phyloP scores from a whole-genome alignment of 2,329 filamentous ascomycete genomes.

The Albophoma yamanashiensis region DNA sequence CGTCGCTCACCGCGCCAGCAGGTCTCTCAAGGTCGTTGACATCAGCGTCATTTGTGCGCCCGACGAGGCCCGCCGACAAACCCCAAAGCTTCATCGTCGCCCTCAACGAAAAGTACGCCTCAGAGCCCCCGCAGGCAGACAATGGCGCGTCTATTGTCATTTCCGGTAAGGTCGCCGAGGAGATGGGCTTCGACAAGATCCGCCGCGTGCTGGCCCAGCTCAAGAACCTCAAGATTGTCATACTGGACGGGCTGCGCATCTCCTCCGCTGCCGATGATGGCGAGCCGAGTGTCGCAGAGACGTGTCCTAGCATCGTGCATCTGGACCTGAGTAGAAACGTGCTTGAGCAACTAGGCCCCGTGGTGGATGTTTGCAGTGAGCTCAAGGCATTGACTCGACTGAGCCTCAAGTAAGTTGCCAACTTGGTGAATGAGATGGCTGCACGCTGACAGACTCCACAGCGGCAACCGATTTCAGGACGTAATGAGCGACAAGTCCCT shows the following conservation, averaged over 20 bases:
- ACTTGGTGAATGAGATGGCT: neutral
- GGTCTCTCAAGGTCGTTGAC: constrained; percentile 54
- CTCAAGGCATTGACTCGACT: constrained; percentile 56
- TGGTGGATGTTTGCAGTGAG: constrained; percentile 60
- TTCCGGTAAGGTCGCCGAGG: constrained; percentile 79
- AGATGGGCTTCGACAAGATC: constrained; percentile 93
- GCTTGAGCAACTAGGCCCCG: constrained; percentile 54
- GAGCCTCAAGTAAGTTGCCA: constrained; percentile 55
- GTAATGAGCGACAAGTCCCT: constrained; percentile 25
- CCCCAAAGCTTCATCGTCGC: constrained; percentile 69
- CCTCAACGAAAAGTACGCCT: constrained; percentile 73
- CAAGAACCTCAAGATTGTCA: constrained; percentile 65
- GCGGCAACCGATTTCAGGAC: constrained; percentile 60
- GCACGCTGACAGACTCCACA: constrained; percentile 19
- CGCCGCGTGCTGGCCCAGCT: constrained; percentile 67
- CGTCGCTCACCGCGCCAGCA: constrained; percentile 12
- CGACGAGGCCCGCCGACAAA: constrained; percentile 57
- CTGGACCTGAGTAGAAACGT: constrained; percentile 81
- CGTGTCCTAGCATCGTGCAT: constrained; percentile 61
- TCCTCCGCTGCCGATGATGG: constrained; percentile 20
- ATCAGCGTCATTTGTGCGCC: constrained; percentile 79
- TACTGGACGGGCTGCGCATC: constrained; percentile 70
- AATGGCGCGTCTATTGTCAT: constrained; percentile 47
- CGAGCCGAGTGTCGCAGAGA: constrained; percentile 30
- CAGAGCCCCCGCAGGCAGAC: constrained; percentile 30